Percentiles rank a stretch among this genome's conserved stretches.
Evolutionary conservation across 345 rosid genomes (phyloP).

Genomic region (Hibiscus syriacus): DNA sequence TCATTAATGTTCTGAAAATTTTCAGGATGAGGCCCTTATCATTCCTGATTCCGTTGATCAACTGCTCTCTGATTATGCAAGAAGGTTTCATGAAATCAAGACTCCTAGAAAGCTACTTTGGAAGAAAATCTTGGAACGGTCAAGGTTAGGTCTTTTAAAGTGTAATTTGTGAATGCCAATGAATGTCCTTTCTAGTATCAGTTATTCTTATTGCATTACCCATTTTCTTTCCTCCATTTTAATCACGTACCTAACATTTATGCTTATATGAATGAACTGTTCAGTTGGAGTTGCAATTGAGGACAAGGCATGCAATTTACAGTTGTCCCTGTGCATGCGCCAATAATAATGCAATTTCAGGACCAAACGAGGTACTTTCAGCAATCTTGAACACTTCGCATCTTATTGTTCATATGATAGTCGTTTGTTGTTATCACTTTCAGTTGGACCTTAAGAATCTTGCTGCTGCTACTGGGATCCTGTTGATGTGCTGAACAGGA

Average conservation of each 20-base stretch:
- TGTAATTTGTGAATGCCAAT: not conserved
- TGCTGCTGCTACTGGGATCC: slow-evolving; percentile 68
- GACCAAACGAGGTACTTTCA: slow-evolving; percentile 59
- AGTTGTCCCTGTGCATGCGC: slow-evolving; percentile 85
- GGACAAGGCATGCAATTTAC: slow-evolving; percentile 71
- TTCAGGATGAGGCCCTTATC: slow-evolving; percentile 78
- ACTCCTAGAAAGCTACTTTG: slow-evolving; percentile 92
- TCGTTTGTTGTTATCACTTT: slow-evolving; percentile 15
- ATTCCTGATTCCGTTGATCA: slow-evolving; percentile 68
- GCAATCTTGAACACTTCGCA: slow-evolving; percentile 4
- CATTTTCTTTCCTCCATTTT: not conserved
- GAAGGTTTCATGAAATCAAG: slow-evolving; percentile 70
- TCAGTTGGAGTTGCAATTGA: slow-evolving; percentile 93
- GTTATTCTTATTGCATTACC: not conserved
- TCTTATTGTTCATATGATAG: not conserved
- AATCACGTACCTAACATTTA: not conserved
- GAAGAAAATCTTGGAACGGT: slow-evolving; percentile 97
- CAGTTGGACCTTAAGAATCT: slow-evolving; percentile 84
- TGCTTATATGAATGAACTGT: slow-evolving; percentile 15
- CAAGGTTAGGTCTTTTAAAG: slow-evolving; percentile 44
- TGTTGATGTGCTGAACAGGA: slow-evolving; percentile 56
- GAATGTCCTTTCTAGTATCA: not conserved
- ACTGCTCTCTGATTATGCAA: slow-evolving; percentile 74
- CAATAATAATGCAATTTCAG: slow-evolving; percentile 90
- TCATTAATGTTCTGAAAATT: slow-evolving; percentile 11